Base-by-base conservation (phyloP, 805 yeast species). In the Wickerhamomyces chambardii region DNA sequence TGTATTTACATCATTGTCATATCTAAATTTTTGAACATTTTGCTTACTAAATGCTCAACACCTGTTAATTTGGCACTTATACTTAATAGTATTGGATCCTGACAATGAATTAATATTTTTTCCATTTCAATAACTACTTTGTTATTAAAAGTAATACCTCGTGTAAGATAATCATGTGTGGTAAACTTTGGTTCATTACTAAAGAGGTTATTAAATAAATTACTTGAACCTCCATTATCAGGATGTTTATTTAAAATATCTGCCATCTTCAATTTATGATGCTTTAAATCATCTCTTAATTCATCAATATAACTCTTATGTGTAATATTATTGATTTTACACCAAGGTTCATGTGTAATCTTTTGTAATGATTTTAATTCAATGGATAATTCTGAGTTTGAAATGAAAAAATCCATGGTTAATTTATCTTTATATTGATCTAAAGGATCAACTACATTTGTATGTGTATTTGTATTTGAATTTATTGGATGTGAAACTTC, bases 21-120 rank as follows among this genome's bases (percentile, higher is more conserved):
- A 16, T 48, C 46, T 31, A 51, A 34, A 22, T 51, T 51, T 16
- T 36, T 41, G 28, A 39, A 49, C 46, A 50, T 41, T 36, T 47
- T 50, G 3, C 52, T 43, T 4, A 46, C 42, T 15, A 43, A 31
- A 33, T 44, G 53, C 32, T 80, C 84, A 29, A 81, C 55, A 31
- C 78, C 71, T 36, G 70, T 80, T 40, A 82, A 59, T 47, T 81
- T 81, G 5, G 82, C 70, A 42, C 74, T 68, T 2, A 78, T 68
- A 33, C 81, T 72, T 28, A 80, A 61, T 35, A 82, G 52, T 8
- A 73, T 65, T 3, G 89, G 89, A 46, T 82, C 90, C 17, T 82
- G 77, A 4, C 80, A 70, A 19, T 75, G 66, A 4, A 78, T 75
- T 39, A 74, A 75, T 17, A 77, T 58, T 37, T 73, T 75, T 39